phyloP scores from a whole-genome alignment of 495 filamentous ascomycete species.

The Bathelium albidoporum region DNA sequence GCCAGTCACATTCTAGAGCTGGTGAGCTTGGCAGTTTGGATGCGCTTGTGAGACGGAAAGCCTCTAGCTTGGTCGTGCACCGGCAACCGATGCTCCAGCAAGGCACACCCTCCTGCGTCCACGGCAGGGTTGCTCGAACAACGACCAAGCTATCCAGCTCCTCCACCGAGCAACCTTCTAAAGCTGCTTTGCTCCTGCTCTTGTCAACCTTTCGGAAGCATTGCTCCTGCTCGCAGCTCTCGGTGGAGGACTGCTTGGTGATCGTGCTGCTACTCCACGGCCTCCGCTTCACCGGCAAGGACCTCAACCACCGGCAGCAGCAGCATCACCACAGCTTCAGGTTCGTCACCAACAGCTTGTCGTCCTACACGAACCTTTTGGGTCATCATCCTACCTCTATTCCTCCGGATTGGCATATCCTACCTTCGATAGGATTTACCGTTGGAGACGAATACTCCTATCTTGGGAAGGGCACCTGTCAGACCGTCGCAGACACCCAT shows the following conservation, averaged over 20 bases:
- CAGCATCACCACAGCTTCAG: background rate
- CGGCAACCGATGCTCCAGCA: conserved; percentile 1
- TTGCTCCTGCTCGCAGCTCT: background rate
- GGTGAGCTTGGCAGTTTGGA: background rate
- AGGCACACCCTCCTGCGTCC: background rate
- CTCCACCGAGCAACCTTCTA: conserved; percentile 2
- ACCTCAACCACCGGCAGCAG: background rate
- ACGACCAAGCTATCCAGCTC: conserved; percentile 2
- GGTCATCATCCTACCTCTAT: conserved; percentile 3
- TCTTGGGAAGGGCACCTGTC: background rate
- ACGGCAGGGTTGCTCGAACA: conserved; percentile 4
- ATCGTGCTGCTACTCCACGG: background rate
- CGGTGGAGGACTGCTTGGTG: background rate
- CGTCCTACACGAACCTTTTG: background rate
- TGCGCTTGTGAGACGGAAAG: background rate
- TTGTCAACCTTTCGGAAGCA: background rate
- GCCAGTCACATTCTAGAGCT: background rate
- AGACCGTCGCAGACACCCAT: background rate
- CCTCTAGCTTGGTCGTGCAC: conserved; percentile 2
- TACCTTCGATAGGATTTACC: background rate
- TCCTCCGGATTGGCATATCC: conserved; percentile 1
- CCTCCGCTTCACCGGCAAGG: background rate
- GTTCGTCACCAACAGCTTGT: background rate
- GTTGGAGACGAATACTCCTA: background rate
- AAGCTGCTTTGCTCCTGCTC: background rate